Evolutionary conservation across 108 stramenopile genomes (phyloP), one percentile per base, ranked within the genome.

Genomic region (Stephanodiscus triporus): DNA sequence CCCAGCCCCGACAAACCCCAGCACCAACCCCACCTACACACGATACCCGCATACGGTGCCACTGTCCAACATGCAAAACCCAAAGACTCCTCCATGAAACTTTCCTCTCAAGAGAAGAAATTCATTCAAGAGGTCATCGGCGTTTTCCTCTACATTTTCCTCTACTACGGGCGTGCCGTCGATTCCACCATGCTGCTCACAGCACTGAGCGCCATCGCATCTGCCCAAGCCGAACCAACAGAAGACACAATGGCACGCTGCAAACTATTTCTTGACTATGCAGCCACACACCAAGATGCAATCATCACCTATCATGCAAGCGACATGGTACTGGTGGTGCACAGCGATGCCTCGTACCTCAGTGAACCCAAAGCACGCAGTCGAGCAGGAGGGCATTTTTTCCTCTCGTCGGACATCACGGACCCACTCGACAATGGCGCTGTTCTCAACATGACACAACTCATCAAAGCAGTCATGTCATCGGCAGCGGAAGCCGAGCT

Each of bases 81-180:
- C 16, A 17, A 20, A 0, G 76, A 82, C 49, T 20, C 14, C 11
- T 40, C 81, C 24, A 69, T 63, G 13, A 55, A n/a, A 20, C 63
- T 76, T 17, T 36, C 69, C 50, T 24, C 37, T 14, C 22, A 11
- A 6, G 72, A 42, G 63, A 74, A 64, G 36, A 82, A 60, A 62
- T 65, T 43, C 27, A 40, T 86, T 30, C 78, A 79, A 57, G 34
- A 80, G 63, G 63, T 86, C n/a, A 40, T 69, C 6, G 81, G 85
- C 0, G 37, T 30, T 1, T 68, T 85, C 7, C 57, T 85, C 23
- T 87, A 62, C 0, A 29, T 30, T 1, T 68, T 85, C 7, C 57
- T 85, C 23, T 87, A 62, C 45, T 84, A 81, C 37, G 78, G 76
- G 23, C 56, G 83, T 8, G 77, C 75, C 0, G 66, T 81, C 47